Evolutionary conservation across 2,329 filamentous ascomycete species (phyloP).

Genomic region (Fusarium sp.): DNA sequence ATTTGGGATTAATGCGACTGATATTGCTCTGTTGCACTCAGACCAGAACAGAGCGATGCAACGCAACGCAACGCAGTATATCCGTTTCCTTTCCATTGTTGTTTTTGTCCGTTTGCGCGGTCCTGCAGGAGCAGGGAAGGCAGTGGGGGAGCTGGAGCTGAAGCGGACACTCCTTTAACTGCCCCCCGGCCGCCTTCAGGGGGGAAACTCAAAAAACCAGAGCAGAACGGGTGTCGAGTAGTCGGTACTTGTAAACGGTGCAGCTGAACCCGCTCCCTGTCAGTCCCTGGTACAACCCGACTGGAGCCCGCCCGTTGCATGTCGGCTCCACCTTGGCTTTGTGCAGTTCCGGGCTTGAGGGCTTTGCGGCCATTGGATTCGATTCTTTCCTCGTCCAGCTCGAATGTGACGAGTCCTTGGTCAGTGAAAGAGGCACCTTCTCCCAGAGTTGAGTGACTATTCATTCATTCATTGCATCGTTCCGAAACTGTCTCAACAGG

Average conservation of each 20-base stretch:
- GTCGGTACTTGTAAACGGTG: constrained; percentile 14
- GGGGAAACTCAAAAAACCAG: constrained; percentile 24
- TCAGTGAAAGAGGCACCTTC: not conserved
- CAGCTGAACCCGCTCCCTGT: constrained; percentile 3
- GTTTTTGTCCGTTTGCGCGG: not conserved
- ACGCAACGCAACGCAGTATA: not conserved
- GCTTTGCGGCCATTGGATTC: not conserved
- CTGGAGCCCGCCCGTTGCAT: constrained; percentile 11
- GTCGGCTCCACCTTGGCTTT: constrained; percentile 22
- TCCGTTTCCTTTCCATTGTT: not conserved
- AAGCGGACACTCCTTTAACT: constrained; percentile 27
- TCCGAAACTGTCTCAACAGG: constrained; percentile 6
- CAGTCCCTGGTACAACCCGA: constrained; percentile 27
- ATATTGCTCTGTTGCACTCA: constrained; percentile 26
- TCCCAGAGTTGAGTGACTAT: not conserved
- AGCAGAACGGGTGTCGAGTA: constrained; percentile 20
- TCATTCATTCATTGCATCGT: constrained; percentile 5
- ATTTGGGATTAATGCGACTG: not conserved
- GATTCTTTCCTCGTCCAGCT: not conserved
- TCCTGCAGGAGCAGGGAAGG: constrained; percentile 3
- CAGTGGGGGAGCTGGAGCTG: constrained; percentile 6
- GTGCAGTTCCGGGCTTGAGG: not conserved
- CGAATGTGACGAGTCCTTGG: not conserved
- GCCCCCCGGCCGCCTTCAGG: constrained; percentile 2
- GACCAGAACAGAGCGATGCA: too few species aligned